These are phyloP conservation scores for Backusella westeae DNA, from an alignment of 192 early-diverging fungal species.

Conservation along the genomic window DNA sequence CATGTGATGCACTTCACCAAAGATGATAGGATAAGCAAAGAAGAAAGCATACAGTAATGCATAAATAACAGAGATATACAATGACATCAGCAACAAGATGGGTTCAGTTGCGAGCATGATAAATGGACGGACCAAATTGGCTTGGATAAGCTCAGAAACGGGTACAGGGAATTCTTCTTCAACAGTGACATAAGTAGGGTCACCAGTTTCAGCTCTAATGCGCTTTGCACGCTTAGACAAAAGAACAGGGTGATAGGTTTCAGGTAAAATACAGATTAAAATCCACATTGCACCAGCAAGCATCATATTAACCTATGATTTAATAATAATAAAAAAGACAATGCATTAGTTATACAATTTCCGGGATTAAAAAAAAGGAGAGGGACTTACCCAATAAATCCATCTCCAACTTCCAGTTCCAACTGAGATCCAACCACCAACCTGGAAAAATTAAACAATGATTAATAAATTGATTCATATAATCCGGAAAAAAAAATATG, in stretches of 20 bases:
- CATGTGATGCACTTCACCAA: constrained; percentile 24
- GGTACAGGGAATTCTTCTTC: constrained; percentile 29
- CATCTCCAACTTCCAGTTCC: constrained; percentile 29
- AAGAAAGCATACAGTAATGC: constrained; percentile 31
- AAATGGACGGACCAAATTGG: constrained; percentile 29
- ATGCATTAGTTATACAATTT: not conserved
- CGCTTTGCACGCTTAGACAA: constrained; percentile 21
- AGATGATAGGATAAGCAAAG: constrained; percentile 33
- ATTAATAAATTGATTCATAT: not conserved
- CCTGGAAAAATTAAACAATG: not conserved
- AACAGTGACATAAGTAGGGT: constrained; percentile 26
- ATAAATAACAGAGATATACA: constrained; percentile 30
- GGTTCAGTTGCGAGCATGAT: constrained; percentile 29
- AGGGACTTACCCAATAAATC: constrained; percentile 28
- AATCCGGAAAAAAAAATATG: not conserved
- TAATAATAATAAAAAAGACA: not conserved
- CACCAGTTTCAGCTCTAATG: constrained; percentile 19
- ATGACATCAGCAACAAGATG: constrained; percentile 26
- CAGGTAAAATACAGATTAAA: constrained; percentile 16
- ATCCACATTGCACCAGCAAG: constrained; percentile 29
- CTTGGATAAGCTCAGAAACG: constrained; percentile 15
- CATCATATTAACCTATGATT: constrained; percentile 21
- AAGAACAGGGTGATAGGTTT: constrained; percentile 29
- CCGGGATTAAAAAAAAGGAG: not conserved
- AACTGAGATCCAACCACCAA: constrained; percentile 31